phyloP scores from a whole-genome alignment of 768 basidiomycete species.

The Lentinus brumalis region DNA sequence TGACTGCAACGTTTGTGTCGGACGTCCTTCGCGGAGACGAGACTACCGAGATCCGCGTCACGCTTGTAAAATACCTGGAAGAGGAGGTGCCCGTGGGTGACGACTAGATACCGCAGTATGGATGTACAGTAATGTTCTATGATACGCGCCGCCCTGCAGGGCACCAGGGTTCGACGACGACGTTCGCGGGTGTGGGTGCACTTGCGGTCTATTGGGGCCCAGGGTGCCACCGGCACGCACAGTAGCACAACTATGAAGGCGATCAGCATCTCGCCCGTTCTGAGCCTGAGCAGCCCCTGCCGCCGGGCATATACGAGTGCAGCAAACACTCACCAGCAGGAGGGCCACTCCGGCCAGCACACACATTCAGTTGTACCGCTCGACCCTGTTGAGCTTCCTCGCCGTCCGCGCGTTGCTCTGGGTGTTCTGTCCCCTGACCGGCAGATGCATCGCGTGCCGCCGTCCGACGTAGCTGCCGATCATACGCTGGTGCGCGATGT shows the following conservation, averaged over 20 bases:
- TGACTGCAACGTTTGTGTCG: slow-evolving; percentile 84
- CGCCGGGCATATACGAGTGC: background rate
- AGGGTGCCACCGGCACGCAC: background rate
- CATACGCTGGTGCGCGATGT: slow-evolving; percentile 90
- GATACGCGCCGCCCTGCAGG: background rate
- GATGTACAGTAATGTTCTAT: slow-evolving; percentile 26
- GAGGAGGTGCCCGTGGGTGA: slow-evolving; percentile 95
- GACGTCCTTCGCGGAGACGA: slow-evolving; percentile 94
- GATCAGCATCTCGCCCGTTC: background rate
- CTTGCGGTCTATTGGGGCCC: background rate
- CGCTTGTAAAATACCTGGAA: slow-evolving; percentile 87
- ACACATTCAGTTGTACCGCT: slow-evolving; percentile 48
- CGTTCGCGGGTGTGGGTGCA: background rate
- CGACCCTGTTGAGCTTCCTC: slow-evolving; percentile 84
- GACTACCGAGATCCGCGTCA: slow-evolving; percentile 90
- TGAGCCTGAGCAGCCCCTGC: too few species aligned
- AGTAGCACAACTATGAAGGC: background rate
- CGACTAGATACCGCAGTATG: slow-evolving; percentile 52
- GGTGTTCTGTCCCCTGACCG: slow-evolving; percentile 94
- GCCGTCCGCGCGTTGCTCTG: slow-evolving; percentile 90
- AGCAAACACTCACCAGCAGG: background rate
- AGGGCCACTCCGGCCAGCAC: background rate
- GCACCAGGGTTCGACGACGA: background rate
- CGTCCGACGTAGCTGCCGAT: slow-evolving; percentile 94
- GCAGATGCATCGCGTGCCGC: slow-evolving; percentile 90